Base-by-base conservation (phyloP, 2,329 filamentous ascomycete species). In the Phyllosticta citriasiana region DNA sequence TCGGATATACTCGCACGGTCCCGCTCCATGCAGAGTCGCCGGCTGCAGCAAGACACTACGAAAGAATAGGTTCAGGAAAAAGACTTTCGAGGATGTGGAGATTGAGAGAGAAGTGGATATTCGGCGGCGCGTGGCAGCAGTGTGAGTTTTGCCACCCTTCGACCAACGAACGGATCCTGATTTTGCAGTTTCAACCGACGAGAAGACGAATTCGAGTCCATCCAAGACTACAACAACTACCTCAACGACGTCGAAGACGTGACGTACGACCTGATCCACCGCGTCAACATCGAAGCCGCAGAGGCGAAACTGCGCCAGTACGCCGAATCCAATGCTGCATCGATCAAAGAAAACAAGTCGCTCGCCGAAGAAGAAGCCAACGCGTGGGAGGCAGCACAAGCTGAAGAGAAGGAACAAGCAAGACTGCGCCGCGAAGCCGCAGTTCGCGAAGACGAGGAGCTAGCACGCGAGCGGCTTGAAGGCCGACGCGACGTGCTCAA, bases 21-120 rank as follows among this genome's bases (percentile, higher is more conserved):
- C 94, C 0, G 90, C 91, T 61, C 89, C 91, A 64, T 99, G 95
- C 72, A 94, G 94, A 1, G 90, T 97, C 62, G 89, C 90, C 0
- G 89, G 88, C 51, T 99, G 94, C 77, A 84, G 86, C 72, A 87
- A 89, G 73, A 97, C 91, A 0, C 81, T 99, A 5, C 87, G 94
- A 1, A 89, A 92, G 69, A 84, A 86, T 62, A 86, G 87, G 51
- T 99, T 97, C 78, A 85, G 91, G 63, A 84, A 84, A 60, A 91
- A 95, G 70, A 97, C 91, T 61, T 99, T 97, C 71, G 88, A 86
- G 64, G 92, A 97, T 74, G 81, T 99, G 50, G 76, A 83, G 51
- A 87, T 97, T 5, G 93, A 97, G 80, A 83, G 92, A 61, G 94
- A 99, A 76, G 91, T 97, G 19, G 94, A 99, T 75, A 91, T 97